Percentiles rank a stretch among this genome's conserved stretches.
These are phyloP conservation scores for Acidiella bohemica DNA, from an alignment of 495 filamentous ascomycete species.

Conservation along the genomic window DNA sequence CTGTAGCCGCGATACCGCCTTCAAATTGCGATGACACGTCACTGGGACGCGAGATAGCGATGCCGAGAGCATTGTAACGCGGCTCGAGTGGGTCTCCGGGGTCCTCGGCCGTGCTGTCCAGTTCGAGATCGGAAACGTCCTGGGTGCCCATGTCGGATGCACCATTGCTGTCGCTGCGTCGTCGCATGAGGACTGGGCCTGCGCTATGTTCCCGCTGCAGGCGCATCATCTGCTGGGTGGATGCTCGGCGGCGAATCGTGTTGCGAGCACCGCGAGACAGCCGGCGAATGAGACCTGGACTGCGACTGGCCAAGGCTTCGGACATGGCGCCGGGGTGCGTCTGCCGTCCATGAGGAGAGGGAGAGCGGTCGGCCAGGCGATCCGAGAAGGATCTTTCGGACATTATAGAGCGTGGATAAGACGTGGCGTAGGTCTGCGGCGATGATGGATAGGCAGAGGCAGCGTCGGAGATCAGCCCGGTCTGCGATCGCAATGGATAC, in stretches of 20 bases:
- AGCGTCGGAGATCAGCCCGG: neutral
- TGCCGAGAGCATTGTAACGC: slow-evolving; percentile 27
- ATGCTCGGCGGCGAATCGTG: slow-evolving; percentile 53
- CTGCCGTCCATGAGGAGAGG: slow-evolving; percentile 9
- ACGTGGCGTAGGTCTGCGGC: slow-evolving; percentile 7
- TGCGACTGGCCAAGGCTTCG: slow-evolving; percentile 38
- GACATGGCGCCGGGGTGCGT: slow-evolving; percentile 37
- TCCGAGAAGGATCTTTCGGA: slow-evolving; percentile 1
- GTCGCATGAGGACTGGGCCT: slow-evolving; percentile 74
- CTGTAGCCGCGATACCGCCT: slow-evolving; percentile 49
- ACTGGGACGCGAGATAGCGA: slow-evolving; percentile 22
- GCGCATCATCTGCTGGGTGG: slow-evolving; percentile 50
- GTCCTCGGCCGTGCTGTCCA: slow-evolving; percentile 56
- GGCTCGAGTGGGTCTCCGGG: slow-evolving; percentile 29
- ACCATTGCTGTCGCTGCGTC: slow-evolving; percentile 75
- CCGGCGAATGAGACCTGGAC: slow-evolving; percentile 48
- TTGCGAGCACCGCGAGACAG: slow-evolving; percentile 53
- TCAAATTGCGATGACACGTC: slow-evolving; percentile 22
- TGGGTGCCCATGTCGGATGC: slow-evolving; percentile 35
- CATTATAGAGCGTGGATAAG: slow-evolving; percentile 3
- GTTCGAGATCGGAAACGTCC: slow-evolving; percentile 33
- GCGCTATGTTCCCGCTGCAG: slow-evolving; percentile 68
- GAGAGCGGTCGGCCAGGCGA: slow-evolving; percentile 13
- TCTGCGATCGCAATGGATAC: neutral
- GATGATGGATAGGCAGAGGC: neutral